A percentile compares a stretch with the other conserved stretches of the same genome.
Conservation (phyloP, 2,329 filamentous ascomycete species). For the Dothistroma pini region DNA sequence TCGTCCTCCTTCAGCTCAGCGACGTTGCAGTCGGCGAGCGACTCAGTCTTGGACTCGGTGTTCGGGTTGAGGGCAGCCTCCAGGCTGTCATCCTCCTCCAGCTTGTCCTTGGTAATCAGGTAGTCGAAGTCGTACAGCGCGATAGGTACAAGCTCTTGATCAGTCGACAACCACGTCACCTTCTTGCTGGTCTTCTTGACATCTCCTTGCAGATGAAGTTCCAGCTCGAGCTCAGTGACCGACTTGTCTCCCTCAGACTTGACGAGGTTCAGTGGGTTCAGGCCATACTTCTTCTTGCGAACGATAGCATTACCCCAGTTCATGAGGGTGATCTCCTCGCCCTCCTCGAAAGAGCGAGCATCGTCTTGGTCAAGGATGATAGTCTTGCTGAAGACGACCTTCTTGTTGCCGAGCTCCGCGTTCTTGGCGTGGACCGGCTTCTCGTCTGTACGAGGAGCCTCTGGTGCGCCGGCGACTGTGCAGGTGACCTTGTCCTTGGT, state of each 20-base stretch:
- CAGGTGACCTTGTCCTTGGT: conserved; percentile 62
- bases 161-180: conserved; percentile 82
- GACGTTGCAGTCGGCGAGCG: conserved; percentile 77
- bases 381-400: conserved; percentile 71
- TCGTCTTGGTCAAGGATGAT: conserved; percentile 85
- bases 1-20: conserved; percentile 75
- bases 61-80: conserved; percentile 77
- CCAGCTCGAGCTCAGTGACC: conserved; percentile 69
- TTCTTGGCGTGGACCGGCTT: conserved; percentile 91
- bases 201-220: conserved; percentile 88
- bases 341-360: conserved; percentile 71
- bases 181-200: conserved; percentile 97
- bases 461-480: conserved; percentile 31
- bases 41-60: conserved; percentile 71
- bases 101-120: conserved; percentile 89
- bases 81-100: conserved; percentile 80
- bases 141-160: conserved; percentile 73
- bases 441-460: conserved; percentile 58
- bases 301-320: conserved; percentile 91
- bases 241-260: conserved; percentile 50
- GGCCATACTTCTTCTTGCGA: conserved; percentile 49
- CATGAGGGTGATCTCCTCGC: conserved; percentile 95
- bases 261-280: conserved; percentile 46
- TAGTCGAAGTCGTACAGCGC: conserved; percentile 95
- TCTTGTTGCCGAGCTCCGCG: conserved; percentile 76